phyloP scores from a whole-genome alignment of 305 asterid genomes.

The Solanum chacoense region DNA sequence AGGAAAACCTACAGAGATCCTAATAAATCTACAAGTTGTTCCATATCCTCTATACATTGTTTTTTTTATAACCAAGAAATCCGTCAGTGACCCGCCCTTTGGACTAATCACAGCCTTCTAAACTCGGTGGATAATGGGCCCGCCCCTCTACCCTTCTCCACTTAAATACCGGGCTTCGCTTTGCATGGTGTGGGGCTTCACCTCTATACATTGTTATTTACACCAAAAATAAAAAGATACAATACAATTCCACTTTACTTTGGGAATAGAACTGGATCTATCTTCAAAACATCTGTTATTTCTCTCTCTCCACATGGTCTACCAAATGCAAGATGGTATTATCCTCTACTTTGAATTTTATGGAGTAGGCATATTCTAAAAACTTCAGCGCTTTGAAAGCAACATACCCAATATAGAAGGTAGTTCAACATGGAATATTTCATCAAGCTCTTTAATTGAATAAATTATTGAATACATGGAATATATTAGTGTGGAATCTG shows the following conservation, averaged over 20 bases:
- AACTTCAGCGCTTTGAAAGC: not conserved
- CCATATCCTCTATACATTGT: not conserved
- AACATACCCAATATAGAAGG: not conserved
- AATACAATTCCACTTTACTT: not conserved
- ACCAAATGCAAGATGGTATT: not conserved
- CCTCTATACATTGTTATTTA: not conserved
- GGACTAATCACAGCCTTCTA: too few species aligned
- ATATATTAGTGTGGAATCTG: conserved; percentile 7
- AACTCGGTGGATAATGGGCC: too few species aligned
- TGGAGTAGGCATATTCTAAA: not conserved
- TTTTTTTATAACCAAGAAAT: not conserved
- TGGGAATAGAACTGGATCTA: not conserved
- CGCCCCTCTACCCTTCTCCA: too few species aligned
- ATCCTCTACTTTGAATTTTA: not conserved
- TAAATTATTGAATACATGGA: not conserved
- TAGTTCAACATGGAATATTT: not conserved
- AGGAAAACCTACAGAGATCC: not conserved
- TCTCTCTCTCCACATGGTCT: not conserved
- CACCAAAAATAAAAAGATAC: not conserved
- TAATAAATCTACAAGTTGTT: not conserved
- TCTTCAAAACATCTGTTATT: not conserved
- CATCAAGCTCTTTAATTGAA: not conserved
- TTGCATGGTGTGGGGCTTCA: too few species aligned
- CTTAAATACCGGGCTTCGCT: too few species aligned
- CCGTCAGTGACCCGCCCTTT: too few species aligned